phyloP scores from a whole-genome alignment of 257 asterid species.

The Echites panduratus region DNA sequence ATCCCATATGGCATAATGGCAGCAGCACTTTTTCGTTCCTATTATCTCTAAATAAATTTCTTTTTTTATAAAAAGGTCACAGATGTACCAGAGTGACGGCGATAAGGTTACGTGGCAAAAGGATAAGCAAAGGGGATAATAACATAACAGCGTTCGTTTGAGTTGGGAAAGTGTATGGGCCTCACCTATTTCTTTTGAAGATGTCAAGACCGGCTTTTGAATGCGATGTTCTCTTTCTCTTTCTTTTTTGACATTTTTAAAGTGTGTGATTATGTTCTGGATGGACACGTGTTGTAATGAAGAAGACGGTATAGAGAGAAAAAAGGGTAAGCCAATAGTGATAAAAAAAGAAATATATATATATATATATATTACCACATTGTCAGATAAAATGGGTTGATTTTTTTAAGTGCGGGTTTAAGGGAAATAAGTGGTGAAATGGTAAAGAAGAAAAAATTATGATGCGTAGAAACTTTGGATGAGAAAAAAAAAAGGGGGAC shows the following conservation, averaged over 20 bases:
- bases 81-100: slow-evolving; percentile 25
- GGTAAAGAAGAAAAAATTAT: too few relatives aligned
- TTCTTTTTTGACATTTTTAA: background rate
- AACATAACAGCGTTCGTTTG: slow-evolving; percentile 35
- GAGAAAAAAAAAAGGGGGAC: too few relatives aligned
- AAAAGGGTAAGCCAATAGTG: slow-evolving; percentile 6
- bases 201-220: background rate
- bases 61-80: background rate
- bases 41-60: slow-evolving; percentile 10
- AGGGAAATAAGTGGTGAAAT: too few relatives aligned
- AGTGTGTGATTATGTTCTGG: background rate
- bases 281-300: slow-evolving; percentile 7
- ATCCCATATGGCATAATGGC: slow-evolving; percentile 20
- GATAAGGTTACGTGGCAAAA: slow-evolving; percentile 19
- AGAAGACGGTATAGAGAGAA: background rate
- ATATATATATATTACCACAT: too few relatives aligned
- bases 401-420: too few relatives aligned
- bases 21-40: slow-evolving; percentile 13
- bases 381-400: too few relatives aligned
- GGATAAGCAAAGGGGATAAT: background rate
- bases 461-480: too few relatives aligned
- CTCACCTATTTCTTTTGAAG: background rate
- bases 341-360: too few relatives aligned
- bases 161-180: slow-evolving; percentile 15
- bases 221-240: too few relatives aligned